Conservation (phyloP, 768 basidiomycete species). For the Coprinopsis strossmayeri region DNA sequence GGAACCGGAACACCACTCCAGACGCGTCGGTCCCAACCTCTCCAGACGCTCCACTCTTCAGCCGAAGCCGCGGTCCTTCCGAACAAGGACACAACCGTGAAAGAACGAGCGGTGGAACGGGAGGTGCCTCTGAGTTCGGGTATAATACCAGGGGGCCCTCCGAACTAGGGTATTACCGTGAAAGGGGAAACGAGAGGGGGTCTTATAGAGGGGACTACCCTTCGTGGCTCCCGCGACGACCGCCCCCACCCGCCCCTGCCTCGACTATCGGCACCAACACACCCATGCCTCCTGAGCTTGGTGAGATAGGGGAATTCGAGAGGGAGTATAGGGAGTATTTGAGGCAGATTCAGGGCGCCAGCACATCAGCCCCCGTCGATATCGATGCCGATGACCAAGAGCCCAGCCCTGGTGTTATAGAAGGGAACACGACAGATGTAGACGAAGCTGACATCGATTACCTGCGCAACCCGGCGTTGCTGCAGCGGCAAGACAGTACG, state of each 20-base stretch:
- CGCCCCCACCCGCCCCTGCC: conserved; percentile 68
- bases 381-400: conserved; percentile 26
- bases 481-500: neutral
- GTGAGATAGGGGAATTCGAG: conserved; percentile 9
- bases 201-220: conserved; percentile 72
- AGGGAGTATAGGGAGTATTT: conserved; percentile 2
- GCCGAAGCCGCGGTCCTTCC: too few species aligned
- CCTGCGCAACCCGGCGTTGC: neutral
- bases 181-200: too few species aligned
- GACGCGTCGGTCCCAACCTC: too few species aligned
- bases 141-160: too few species aligned
- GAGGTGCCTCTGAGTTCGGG: too few species aligned
- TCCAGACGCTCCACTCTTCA: too few species aligned
- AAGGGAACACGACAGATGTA: conserved; percentile 1
- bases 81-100: too few species aligned
- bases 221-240: conserved; percentile 77
- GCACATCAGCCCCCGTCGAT: neutral
- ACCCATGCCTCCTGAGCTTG: conserved; percentile 5
- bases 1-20: neutral
- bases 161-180: too few species aligned
- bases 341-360: neutral
- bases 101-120: too few species aligned
- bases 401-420: conserved; percentile 27
- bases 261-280: conserved; percentile 41
- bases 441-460: conserved; percentile 12